phyloP scores from a whole-genome alignment of 306 rosid species.

The Aeschynomene evenia region DNA sequence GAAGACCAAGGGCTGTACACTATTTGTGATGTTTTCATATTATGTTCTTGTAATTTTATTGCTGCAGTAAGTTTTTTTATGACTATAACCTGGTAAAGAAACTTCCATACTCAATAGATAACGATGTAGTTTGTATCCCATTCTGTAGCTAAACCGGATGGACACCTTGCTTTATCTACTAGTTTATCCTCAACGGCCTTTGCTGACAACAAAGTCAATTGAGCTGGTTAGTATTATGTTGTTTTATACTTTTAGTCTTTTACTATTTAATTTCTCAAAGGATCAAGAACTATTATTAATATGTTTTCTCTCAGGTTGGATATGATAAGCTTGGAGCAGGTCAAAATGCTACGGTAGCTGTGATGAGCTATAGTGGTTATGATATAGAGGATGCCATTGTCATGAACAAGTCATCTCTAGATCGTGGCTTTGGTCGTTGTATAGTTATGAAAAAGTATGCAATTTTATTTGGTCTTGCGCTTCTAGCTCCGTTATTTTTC shows the following conservation, averaged over 20 bases:
- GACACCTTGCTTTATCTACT: constrained; percentile 83
- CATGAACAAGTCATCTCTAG: constrained; percentile 96
- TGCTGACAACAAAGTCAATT: constrained; percentile 84
- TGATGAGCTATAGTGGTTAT: constrained; percentile 98
- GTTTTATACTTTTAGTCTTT: too few species aligned
- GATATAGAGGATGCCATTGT: constrained; percentile 99
- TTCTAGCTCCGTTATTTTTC: constrained; percentile 23
- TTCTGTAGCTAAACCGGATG: constrained; percentile 65
- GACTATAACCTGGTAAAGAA: background rate
- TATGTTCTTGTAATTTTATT: background rate
- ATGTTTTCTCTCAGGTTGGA: constrained; percentile 65
- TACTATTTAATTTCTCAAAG: background rate
- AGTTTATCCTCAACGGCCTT: constrained; percentile 94
- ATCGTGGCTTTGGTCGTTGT: constrained; percentile 99
- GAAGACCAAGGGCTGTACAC: background rate
- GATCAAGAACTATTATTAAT: constrained; percentile 16
- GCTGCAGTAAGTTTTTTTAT: background rate
- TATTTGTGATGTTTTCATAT: constrained; percentile 24
- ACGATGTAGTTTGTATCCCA: constrained; percentile 15
- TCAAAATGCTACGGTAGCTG: constrained; percentile 98
- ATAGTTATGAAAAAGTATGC: constrained; percentile 79
- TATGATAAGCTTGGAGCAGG: constrained; percentile 99
- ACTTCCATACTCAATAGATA: constrained; percentile 1
- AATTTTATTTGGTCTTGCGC: constrained; percentile 22
- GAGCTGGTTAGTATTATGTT: constrained; percentile 78